phyloP scores from a whole-genome alignment of 2,329 filamentous ascomycete species.

The Graphium sp. region DNA sequence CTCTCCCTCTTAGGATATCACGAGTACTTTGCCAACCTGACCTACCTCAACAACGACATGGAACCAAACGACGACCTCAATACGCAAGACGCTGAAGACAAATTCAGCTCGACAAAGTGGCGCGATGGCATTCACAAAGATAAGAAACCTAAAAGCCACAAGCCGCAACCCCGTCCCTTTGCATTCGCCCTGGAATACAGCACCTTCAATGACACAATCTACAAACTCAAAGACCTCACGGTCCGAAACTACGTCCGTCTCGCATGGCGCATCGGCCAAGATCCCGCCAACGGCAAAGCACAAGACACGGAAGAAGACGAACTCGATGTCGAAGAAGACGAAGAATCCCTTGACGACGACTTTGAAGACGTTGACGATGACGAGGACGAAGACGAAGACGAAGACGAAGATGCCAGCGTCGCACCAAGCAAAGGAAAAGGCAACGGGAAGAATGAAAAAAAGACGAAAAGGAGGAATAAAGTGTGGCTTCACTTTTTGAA shows the following conservation, averaged over 20 bases:
- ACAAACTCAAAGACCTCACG: conserved; percentile 66
- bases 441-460: conserved; percentile 26
- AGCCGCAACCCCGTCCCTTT: conserved; percentile 47
- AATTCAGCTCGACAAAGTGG: conserved; percentile 29
- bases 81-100: conserved; percentile 8
- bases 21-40: conserved; percentile 93
- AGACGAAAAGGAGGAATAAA: conserved; percentile 42
- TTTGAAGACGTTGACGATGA: conserved; percentile 10
- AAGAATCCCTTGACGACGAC: conserved; percentile 7
- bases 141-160: conserved; percentile 33
- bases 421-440: too few relatives aligned
- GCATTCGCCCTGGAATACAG: conserved; percentile 72
- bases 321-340: conserved; percentile 8
- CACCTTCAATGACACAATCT: conserved; percentile 61
- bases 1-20: conserved; percentile 66
- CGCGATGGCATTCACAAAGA: conserved; percentile 45
- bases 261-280: conserved; percentile 58
- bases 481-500: conserved; percentile 63
- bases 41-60: conserved; percentile 64
- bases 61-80: conserved; percentile 9
- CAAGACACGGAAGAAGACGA: not conserved
- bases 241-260: conserved; percentile 66
- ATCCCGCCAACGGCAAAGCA: conserved; percentile 5
- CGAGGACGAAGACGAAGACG: conserved; percentile 11
- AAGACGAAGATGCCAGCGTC: conserved; percentile 12